phyloP scores from a whole-genome alignment of 371 early-diverging fungal genomes.

The Gilbertella persicaria region DNA sequence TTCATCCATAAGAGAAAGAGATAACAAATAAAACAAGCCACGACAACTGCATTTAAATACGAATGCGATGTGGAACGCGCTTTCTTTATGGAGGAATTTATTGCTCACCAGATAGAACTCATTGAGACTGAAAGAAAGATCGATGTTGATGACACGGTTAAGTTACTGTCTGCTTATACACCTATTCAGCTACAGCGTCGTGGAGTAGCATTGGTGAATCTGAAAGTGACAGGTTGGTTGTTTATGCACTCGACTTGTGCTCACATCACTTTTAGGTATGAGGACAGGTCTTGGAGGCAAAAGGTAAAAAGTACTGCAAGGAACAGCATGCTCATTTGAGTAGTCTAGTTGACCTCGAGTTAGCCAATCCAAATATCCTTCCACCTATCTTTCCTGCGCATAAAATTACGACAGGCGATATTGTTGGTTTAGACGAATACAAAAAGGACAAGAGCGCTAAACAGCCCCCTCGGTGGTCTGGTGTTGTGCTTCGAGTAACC shows the following conservation, averaged over 20 bases:
- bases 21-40: too few species aligned
- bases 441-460: conserved; percentile 49
- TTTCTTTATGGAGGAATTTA: conserved; percentile 34
- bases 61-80: too few species aligned
- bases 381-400: conserved; percentile 66
- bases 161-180: conserved; percentile 50
- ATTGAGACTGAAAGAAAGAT: conserved; percentile 63
- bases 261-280: conserved; percentile 35
- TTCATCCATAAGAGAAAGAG: conserved; percentile 16
- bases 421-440: conserved; percentile 71
- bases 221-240: conserved; percentile 58
- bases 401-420: conserved; percentile 73
- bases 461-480: conserved; percentile 33
- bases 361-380: conserved; percentile 49
- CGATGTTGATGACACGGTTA: conserved; percentile 64
- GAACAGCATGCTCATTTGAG: neutral
- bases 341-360: conserved; percentile 70
- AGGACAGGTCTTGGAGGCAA: conserved; percentile 82
- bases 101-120: conserved; percentile 56
- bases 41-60: too few species aligned
- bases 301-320: conserved; percentile 34
- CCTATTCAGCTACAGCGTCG: conserved; percentile 69
- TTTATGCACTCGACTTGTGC: neutral
- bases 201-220: conserved; percentile 66
- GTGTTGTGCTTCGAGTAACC: conserved; percentile 61